Evolutionary conservation across 768 basidiomycete genomes (phyloP), one percentile per base, ranked within the genome.

Genomic region (Inosperma sp.): DNA sequence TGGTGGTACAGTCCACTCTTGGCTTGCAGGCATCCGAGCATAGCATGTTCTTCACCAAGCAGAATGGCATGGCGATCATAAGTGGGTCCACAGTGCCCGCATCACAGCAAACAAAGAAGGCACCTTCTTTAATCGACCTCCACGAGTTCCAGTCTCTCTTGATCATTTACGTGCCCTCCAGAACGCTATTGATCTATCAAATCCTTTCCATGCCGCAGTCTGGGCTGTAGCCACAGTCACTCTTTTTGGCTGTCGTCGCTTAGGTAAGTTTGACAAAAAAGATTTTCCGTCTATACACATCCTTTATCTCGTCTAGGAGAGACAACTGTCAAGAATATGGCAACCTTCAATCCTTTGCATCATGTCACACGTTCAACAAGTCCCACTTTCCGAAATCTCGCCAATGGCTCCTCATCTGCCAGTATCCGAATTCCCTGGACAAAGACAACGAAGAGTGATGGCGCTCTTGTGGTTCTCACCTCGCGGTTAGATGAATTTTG

Each of bases 41-140:
- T 73, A 69, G 65, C 68, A 73, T 44, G 29, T 62, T 1, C 3
- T 65, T 9, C 59, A 72, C 27, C 44, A 60, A 5, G 72, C 72
- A 2, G 58, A 55, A 0, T 76, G 74, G 75, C 14, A 54, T 25
- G 68, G 70, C 1, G 62, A 62, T 9, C 60, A 66, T n/a, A 41
- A 58, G 1, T 62, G 60, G 59, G 53, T 68, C 0, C 45, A 59
- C 2, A 40, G 64, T 0, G 55, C 58, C 0, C 48, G 52, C 0
- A 29, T 39, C 9, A 19, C 60, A 2, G 51, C 65, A 6, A 52
- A 39, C 41, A 57, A 70, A 56, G 44, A 51, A 42, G 59, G 63
- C 29, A 37, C 66, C 52, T 1, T 13, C 23, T 22, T 56, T 53
- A 49, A 49, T 7, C 40, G 55, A 1, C 51, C 63, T 0, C 61